phyloP scores from a whole-genome alignment of 495 filamentous ascomycete species.

The Penicillium lagena region DNA sequence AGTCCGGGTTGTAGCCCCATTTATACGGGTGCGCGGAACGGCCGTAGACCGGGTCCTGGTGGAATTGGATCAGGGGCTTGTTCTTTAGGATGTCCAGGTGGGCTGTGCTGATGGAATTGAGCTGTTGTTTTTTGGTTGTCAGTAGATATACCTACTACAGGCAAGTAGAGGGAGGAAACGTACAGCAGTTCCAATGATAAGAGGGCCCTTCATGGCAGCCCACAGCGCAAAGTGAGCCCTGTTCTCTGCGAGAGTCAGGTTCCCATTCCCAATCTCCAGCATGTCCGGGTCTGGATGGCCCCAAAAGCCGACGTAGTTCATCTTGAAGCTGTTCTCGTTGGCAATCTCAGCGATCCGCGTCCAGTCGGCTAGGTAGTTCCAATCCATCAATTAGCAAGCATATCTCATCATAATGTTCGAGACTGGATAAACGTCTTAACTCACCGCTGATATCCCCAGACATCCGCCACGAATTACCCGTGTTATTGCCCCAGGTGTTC shows the following conservation, averaged over 20 bases:
- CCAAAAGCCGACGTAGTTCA: constrained; percentile 45
- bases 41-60: constrained; percentile 51
- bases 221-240: constrained; percentile 48
- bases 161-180: constrained; percentile 10
- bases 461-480: constrained; percentile 51
- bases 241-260: constrained; percentile 43
- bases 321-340: constrained; percentile 39
- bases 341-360: constrained; percentile 32
- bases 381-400: no score
- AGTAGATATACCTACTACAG: background rate
- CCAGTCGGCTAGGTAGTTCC: constrained; percentile 26
- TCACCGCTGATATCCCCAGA: constrained; percentile 45
- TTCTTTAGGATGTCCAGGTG: constrained; percentile 55
- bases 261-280: constrained; percentile 62
- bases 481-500: constrained; percentile 43
- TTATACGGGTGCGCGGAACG: constrained; percentile 55
- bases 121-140: constrained; percentile 14
- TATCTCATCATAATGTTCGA: no score
- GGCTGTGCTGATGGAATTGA: constrained; percentile 31
- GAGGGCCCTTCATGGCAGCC: constrained; percentile 51
- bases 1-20: constrained; percentile 57
- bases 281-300: constrained; percentile 59
- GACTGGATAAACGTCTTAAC: constrained; percentile 1
- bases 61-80: constrained; percentile 50
- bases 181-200: constrained; percentile 51